Evolutionary conservation across 345 rosid species (phyloP), one percentile per base, ranked within the genome.

Genomic region (Aethionema arabicum): DNA sequence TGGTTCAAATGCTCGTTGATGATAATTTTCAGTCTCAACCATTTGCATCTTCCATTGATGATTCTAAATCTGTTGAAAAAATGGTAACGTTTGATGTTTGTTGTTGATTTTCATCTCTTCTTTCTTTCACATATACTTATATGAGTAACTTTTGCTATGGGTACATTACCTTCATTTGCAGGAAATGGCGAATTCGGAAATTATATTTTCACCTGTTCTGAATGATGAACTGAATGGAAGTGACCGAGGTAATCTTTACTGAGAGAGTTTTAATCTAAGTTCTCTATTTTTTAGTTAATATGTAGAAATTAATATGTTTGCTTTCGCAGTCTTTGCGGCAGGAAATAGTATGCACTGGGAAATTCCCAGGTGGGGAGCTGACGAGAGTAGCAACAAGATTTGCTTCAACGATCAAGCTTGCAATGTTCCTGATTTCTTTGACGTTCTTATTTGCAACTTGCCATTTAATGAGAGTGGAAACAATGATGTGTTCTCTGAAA

Each of bases 141-240:
- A 58, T 42, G 55, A 58, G 11, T 35, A 51, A 44, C 42, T 8
- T 44, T 51, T 62, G 4, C 4, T n/a, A 10, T 48, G 15, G 9
- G 38, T 31, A 37, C 27, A n/a, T 9, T 52, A 2, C 44, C 29
- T 64, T 50, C 30, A 3, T 65, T 15, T 65, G 61, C 71, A 72
- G 76, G 76, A 65, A 37, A 35, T 42, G 15, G 50, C 72, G 48
- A 77, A 76, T 76, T 71, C 80, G 37, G 95, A 82, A 67, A 90
- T 93, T 32, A 87, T 90, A 50, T 87, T 90, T 78, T 90, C 97
- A 55, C 95, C 93, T 64, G 68, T 77, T 77, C 48, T 70, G 40
- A 70, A 63, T 57, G 70, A 67, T 65, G 78, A 77, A 69, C 78
- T 75, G 48, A 38, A 70, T 70, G 69, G 60, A 63, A 36, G n/a